Conservation (phyloP, 257 asterid species). For the Leptodermis oblonga region DNA sequence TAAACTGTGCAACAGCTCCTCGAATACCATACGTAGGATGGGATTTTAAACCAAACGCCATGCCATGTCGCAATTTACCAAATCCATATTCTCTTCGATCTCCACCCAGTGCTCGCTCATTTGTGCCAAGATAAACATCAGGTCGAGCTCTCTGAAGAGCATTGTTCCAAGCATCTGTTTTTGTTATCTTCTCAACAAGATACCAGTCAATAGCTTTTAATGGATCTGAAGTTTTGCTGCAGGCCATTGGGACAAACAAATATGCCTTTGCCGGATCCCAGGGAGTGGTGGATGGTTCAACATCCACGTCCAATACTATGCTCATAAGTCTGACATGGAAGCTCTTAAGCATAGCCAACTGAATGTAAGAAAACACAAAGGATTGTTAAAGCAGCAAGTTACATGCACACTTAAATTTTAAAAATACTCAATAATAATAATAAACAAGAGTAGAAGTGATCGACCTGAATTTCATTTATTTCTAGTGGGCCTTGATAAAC, state of each 20-base stretch:
- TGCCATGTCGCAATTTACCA: constrained; percentile 82
- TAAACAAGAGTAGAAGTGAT: constrained; percentile 21
- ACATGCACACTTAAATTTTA: constrained; percentile 12
- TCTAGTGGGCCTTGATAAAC: constrained; percentile 57
- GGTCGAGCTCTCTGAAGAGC: constrained; percentile 99
- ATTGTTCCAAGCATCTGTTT: constrained; percentile 77
- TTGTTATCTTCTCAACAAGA: constrained; percentile 57
- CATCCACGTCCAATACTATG: constrained; percentile 98
- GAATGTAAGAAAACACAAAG: constrained; percentile 24
- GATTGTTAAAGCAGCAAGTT: constrained; percentile 15
- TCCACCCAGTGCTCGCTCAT: constrained; percentile 91
- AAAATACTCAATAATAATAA: constrained; percentile 12
- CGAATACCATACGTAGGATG: constrained; percentile 98
- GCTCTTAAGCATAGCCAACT: constrained; percentile 76
- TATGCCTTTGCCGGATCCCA: constrained; percentile 96
- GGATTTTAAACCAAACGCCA: constrained; percentile 70
- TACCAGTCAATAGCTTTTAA: constrained; percentile 63
- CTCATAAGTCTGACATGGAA: constrained; percentile 98
- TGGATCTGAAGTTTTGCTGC: constrained; percentile 37
- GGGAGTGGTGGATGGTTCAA: constrained; percentile 94
- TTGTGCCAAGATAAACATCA: constrained; percentile 96
- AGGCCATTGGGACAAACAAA: constrained; percentile 70
- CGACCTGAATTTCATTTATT: constrained; percentile 71
- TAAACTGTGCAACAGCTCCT: constrained; percentile 93
- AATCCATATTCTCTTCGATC: constrained; percentile 95